Percentiles rank a stretch among this genome's conserved stretches.
Evolutionary conservation across 208 protist species (phyloP).

Genomic region (Leishmania braziliensis): DNA sequence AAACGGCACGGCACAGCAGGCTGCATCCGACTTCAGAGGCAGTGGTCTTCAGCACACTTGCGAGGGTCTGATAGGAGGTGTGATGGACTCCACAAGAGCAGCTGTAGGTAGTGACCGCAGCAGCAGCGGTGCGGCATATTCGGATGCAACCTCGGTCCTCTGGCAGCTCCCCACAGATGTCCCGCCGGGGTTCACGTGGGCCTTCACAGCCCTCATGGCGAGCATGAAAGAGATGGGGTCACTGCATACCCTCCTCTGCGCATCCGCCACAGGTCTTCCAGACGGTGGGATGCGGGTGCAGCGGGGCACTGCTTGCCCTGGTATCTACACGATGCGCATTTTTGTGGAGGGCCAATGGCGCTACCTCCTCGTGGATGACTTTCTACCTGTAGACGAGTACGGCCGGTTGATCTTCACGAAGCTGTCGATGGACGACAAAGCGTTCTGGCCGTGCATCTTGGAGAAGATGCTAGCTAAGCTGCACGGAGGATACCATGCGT

Average conservation of each 20-base stretch:
- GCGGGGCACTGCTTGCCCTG: constrained; percentile 17
- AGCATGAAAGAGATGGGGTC: constrained; percentile 26
- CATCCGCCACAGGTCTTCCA: not conserved
- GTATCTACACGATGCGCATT: constrained; percentile 67
- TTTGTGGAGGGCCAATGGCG: constrained; percentile 87
- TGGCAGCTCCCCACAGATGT: constrained; percentile 34
- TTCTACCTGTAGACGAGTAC: constrained; percentile 71
- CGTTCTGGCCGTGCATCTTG: constrained; percentile 80
- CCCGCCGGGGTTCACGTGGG: constrained; percentile 54
- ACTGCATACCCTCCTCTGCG: constrained; percentile 22
- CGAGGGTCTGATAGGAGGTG: not conserved
- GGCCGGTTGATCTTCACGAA: constrained; percentile 73
- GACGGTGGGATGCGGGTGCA: constrained; percentile 12
- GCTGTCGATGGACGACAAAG: constrained; percentile 27
- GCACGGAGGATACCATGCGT: constrained; percentile 72
- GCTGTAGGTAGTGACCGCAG: not conserved
- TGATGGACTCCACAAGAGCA: not conserved
- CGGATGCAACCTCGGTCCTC: not conserved
- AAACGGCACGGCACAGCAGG: not conserved
- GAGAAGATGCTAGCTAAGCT: constrained; percentile 90
- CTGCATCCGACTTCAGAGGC: not conserved
- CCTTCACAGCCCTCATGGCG: constrained; percentile 57
- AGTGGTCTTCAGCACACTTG: not conserved
- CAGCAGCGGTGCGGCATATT: not conserved
- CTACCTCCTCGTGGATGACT: constrained; percentile 88